phyloP scores from a whole-genome alignment of 1,284 basidiomycete genomes.

The Phellinidium pouzarii region DNA sequence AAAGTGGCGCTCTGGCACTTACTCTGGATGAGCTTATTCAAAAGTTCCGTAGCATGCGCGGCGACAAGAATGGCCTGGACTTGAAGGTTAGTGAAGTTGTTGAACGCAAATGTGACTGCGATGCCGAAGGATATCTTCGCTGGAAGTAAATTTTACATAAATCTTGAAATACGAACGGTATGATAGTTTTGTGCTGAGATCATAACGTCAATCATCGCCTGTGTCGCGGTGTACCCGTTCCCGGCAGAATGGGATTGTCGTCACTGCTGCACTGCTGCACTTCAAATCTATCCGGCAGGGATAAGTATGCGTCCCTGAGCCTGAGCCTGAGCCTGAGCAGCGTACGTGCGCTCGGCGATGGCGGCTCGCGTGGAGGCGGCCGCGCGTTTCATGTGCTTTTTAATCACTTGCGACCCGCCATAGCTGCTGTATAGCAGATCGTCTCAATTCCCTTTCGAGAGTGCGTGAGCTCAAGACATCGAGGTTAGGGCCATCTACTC shows the following conservation, averaged over 20 bases:
- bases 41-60: constrained; percentile 40
- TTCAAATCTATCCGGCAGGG: not conserved
- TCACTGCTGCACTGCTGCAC: not conserved
- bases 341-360: constrained; percentile 1
- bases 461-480: not conserved
- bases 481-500: constrained; percentile 8
- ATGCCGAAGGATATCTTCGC: constrained; percentile 48
- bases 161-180: not conserved
- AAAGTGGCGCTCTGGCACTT: constrained; percentile 52
- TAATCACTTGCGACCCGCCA: not conserved
- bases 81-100: constrained; percentile 74
- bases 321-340: not conserved
- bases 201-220: constrained; percentile 9
- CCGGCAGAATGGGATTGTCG: constrained; percentile 11
- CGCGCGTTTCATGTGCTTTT: constrained; percentile 2
- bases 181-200: not conserved
- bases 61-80: constrained; percentile 61
- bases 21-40: constrained; percentile 54
- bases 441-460: not conserved
- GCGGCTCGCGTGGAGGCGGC: constrained; percentile 1
- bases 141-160: constrained; percentile 32
- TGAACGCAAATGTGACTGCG: constrained; percentile 51
- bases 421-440: not conserved
- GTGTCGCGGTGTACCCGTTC: not conserved
- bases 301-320: not conserved